These are phyloP conservation scores for Dittrichia graveolens DNA, from an alignment of 129 eudicot genomes.

Conservation along the genomic window DNA sequence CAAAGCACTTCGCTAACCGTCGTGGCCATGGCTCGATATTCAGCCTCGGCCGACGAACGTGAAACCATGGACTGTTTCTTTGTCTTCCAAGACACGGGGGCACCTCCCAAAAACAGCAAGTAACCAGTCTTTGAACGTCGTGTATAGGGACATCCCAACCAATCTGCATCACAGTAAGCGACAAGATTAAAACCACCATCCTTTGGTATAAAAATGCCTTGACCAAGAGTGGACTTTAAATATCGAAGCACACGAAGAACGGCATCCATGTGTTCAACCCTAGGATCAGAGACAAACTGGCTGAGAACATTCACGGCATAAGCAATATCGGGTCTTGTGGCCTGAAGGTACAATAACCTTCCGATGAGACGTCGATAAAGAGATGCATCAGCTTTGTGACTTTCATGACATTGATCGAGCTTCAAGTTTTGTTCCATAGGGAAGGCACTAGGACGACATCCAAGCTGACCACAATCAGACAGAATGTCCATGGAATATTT, in stretches of 20 bases:
- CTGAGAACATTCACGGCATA: not conserved
- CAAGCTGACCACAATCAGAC: not conserved
- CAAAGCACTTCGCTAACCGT: not conserved
- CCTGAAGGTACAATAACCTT: not conserved
- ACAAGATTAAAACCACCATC: not conserved
- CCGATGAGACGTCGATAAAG: not conserved
- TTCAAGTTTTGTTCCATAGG: constrained; percentile 1
- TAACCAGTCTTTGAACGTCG: no score
- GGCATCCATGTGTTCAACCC: not conserved
- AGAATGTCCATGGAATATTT: not conserved
- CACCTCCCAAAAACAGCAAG: no score
- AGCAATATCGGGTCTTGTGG: not conserved
- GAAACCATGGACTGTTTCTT: not conserved
- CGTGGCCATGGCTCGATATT: not conserved
- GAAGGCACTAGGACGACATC: not conserved
- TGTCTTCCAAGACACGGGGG: no score
- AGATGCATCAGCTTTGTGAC: not conserved
- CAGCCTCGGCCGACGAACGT: not conserved
- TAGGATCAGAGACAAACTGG: not conserved
- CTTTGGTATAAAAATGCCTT: not conserved
- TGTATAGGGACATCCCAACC: not conserved
- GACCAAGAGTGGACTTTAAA: not conserved
- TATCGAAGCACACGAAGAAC: not conserved
- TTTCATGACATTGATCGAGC: not conserved
- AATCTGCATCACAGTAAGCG: not conserved